A percentile compares a stretch with the other conserved stretches of the same genome.
These are phyloP conservation scores for Madurella mycetomatis DNA, from an alignment of 2,329 filamentous ascomycete genomes.

Conservation along the genomic window DNA sequence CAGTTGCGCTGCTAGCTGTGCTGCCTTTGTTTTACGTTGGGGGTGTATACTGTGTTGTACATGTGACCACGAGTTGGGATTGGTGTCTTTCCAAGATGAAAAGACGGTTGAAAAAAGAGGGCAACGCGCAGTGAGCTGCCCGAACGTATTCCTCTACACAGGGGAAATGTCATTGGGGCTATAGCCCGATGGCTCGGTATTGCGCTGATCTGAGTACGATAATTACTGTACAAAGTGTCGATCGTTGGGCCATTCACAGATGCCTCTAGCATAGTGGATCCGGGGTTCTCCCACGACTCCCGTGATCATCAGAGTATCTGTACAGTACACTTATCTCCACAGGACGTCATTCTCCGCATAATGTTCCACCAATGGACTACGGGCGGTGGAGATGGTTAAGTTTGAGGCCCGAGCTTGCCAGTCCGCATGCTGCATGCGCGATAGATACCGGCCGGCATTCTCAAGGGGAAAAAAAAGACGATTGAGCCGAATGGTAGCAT, in stretches of 20 bases:
- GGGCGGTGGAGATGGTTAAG: background rate
- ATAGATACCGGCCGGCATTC: background rate
- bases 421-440: conserved; percentile 3
- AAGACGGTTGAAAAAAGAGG: no score
- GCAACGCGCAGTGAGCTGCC: no score
- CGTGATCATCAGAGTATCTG: conserved; percentile 2
- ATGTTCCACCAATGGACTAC: conserved; percentile 23
- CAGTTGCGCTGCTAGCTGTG: no score
- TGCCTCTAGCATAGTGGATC: background rate
- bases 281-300: background rate
- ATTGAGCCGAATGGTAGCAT: conserved; percentile 16
- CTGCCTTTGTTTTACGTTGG: background rate
- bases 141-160: no score
- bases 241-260: background rate
- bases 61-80: no score
- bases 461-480: conserved; percentile 8
- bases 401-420: conserved; percentile 10
- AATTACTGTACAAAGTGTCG: no score
- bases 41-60: no score
- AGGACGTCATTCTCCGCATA: conserved; percentile 13
- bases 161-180: background rate
- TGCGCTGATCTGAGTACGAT: background rate
- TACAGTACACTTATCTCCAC: no score
- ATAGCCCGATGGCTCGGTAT: background rate
- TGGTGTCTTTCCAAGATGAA: no score